These are phyloP conservation scores for Botrytis aclada DNA, from an alignment of 2,329 filamentous ascomycete species.

Conservation along the genomic window DNA sequence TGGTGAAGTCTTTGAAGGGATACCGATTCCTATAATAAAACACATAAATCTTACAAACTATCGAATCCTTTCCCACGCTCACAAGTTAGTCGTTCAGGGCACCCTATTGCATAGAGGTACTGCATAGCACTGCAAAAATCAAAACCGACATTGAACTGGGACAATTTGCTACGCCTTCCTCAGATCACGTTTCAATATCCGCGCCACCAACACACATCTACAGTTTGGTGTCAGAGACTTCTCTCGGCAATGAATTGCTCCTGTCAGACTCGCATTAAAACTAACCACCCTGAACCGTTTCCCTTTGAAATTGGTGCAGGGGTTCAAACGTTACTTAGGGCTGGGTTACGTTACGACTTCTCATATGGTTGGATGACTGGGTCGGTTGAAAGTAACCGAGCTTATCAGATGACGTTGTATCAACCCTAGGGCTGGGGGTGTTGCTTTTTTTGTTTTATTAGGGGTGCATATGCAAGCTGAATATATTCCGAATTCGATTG, in stretches of 20 bases:
- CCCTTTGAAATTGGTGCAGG: constrained; percentile 7
- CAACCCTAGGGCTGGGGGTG: constrained; percentile 2
- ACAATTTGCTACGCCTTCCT: constrained; percentile 11
- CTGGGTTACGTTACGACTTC: not conserved
- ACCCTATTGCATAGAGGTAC: not conserved
- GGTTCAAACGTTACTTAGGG: not conserved
- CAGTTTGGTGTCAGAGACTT: not conserved
- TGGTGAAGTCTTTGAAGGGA: not conserved
- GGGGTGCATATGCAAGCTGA: not conserved
- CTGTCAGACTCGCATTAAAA: not conserved
- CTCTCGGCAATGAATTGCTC: not conserved
- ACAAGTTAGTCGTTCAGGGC: not conserved
- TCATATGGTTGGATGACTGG: not conserved
- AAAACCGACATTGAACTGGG: not conserved
- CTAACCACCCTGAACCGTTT: not conserved
- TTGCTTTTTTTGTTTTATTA: not conserved
- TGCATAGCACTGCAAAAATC: not conserved
- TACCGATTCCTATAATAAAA: not conserved
- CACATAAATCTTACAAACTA: not conserved
- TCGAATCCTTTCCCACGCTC: not conserved
- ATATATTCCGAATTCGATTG: not conserved
- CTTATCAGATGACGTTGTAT: constrained; percentile 2
- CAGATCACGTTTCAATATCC: constrained; percentile 10
- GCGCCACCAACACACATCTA: not conserved
- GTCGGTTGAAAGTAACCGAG: constrained; percentile 6